Percentiles rank a stretch among this genome's conserved stretches.
phyloP scores from a whole-genome alignment of 2,329 filamentous ascomycete species.

The Beauveria varroae region DNA sequence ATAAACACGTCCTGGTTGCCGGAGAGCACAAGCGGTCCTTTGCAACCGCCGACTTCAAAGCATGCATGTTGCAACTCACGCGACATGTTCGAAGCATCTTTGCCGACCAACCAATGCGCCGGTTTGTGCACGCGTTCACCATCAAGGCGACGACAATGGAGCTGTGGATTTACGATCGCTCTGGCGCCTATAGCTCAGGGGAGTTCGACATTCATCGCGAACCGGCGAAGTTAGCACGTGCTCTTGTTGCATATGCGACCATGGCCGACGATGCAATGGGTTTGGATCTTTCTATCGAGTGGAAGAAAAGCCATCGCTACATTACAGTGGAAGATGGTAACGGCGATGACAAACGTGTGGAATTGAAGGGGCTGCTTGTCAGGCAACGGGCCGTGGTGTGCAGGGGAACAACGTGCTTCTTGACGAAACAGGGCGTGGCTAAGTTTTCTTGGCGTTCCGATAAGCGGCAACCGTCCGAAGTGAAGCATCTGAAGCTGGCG shows the following conservation, averaged over 20 bases:
- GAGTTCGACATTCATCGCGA: conserved; percentile 13
- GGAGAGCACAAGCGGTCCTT: conserved; percentile 17
- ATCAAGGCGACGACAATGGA: conserved; percentile 7
- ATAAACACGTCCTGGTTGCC: conserved; percentile 17
- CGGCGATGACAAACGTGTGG: conserved; percentile 6
- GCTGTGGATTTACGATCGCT: conserved; percentile 12
- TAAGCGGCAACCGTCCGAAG: conserved; percentile 4
- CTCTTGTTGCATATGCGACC: conserved; percentile 15
- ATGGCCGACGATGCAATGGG: conserved; percentile 16
- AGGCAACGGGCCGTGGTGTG: conserved; percentile 14
- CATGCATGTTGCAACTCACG: conserved; percentile 14
- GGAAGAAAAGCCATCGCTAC: neutral
- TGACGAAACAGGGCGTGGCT: neutral
- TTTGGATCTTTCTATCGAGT: conserved; percentile 9
- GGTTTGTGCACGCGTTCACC: conserved; percentile 14
- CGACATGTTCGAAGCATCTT: conserved; percentile 14
- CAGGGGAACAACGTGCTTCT: conserved; percentile 14
- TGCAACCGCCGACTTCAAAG: conserved; percentile 13
- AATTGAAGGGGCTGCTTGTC: conserved; percentile 11
- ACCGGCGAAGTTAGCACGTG: conserved; percentile 11
- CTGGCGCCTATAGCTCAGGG: conserved; percentile 13
- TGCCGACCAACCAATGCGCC: conserved; percentile 17
- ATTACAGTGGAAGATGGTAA: neutral
- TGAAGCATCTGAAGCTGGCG: neutral
- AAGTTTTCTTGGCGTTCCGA: conserved; percentile 10